Evolutionary conservation across 306 rosid genomes (phyloP).

Genomic region (Fragaria iinumae): DNA sequence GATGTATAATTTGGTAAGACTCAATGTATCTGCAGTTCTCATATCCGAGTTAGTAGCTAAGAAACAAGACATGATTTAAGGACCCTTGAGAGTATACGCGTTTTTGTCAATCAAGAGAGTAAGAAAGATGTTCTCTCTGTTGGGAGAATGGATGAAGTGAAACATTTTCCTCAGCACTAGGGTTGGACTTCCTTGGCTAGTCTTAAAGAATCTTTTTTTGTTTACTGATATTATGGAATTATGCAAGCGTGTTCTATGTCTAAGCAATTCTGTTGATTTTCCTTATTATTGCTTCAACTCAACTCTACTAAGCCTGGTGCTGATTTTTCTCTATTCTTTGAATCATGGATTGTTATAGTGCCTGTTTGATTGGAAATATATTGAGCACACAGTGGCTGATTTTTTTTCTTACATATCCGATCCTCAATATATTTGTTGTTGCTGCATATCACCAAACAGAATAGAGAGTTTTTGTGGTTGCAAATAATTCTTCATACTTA

Average conservation of each 20-base stretch:
- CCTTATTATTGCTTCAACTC: neutral
- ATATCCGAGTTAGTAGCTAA: neutral
- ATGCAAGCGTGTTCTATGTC: neutral
- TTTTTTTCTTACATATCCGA: neutral
- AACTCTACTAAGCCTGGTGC: neutral
- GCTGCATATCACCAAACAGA: neutral
- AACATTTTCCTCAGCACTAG: neutral
- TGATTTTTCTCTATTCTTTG: neutral
- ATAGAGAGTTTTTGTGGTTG: neutral
- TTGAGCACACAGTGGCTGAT: neutral
- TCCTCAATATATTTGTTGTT: neutral
- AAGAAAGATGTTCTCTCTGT: neutral
- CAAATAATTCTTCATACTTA: neutral
- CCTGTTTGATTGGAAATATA: neutral
- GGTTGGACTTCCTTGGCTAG: neutral
- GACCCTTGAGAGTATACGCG: neutral
- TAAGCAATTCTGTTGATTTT: neutral
- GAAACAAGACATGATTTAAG: neutral
- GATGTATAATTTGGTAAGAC: neutral
- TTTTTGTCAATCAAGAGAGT: constrained; percentile 5
- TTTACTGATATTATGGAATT: neutral
- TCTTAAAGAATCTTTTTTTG: neutral
- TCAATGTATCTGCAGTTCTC: neutral
- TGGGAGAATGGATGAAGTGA: neutral
- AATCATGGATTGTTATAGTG: neutral